These are phyloP conservation scores for Camellia sinensis DNA, from an alignment of 148 eudicot genomes.

Conservation along the genomic window DNA sequence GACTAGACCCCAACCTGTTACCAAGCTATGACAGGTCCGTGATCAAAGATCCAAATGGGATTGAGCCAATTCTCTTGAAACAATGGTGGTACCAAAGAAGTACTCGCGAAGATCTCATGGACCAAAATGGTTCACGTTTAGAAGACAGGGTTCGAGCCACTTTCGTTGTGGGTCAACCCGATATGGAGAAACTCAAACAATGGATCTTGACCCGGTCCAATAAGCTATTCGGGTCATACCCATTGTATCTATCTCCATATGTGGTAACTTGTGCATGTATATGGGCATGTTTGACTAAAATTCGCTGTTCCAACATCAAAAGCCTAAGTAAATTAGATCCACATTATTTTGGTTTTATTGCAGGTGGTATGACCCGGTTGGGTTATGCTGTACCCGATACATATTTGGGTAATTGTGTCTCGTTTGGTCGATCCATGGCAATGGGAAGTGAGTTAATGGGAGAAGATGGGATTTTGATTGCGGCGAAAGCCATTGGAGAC, in stretches of 20 bases:
- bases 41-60: conserved; percentile 32
- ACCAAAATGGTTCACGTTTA: background rate
- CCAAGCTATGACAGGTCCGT: conserved; percentile 39
- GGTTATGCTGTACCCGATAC: conserved; percentile 26
- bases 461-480: conserved; percentile 42
- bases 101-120: background rate
- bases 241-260: conserved; percentile 38
- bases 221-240: conserved; percentile 13
- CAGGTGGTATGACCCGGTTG: conserved; percentile 47
- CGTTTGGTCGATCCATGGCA: conserved; percentile 28
- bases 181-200: conserved; percentile 33
- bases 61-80: conserved; percentile 22
- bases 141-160: conserved; percentile 33
- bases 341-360: conserved; percentile 40
- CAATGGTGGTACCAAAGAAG: conserved; percentile 14
- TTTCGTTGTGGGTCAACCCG: conserved; percentile 33
- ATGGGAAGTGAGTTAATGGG: conserved; percentile 25
- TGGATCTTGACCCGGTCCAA: conserved; percentile 30
- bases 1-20: background rate
- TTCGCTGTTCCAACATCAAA: background rate
- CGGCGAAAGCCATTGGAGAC: conserved; percentile 42
- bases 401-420: conserved; percentile 47
- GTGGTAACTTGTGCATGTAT: conserved; percentile 44
- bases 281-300: conserved; percentile 39
- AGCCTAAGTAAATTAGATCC: conserved; percentile 11